Conservation (phyloP, 306 rosid genomes). For the Cucurbita pepo region DNA sequence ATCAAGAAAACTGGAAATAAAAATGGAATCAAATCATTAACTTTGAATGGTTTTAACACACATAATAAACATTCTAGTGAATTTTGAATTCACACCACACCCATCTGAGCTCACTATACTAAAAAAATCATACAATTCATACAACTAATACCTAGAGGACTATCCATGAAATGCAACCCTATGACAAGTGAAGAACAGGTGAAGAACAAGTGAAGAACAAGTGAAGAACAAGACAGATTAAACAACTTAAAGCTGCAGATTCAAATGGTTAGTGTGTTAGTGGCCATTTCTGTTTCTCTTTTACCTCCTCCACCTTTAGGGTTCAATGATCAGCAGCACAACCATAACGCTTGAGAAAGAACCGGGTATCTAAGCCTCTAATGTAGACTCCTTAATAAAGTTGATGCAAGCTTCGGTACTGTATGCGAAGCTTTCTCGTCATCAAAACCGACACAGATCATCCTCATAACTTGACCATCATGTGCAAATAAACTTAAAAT, state of each 20-base stretch:
- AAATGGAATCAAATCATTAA: neutral
- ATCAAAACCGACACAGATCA: neutral
- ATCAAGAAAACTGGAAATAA: neutral
- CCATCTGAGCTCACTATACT: neutral
- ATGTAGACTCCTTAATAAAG: neutral
- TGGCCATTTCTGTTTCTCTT: neutral
- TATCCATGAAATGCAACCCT: neutral
- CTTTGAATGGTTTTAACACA: neutral
- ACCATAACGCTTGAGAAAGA: too few species aligned
- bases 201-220: neutral
- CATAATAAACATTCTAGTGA: neutral
- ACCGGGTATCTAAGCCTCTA: too few species aligned
- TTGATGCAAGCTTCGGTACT: neutral
- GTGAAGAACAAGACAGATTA: neutral
- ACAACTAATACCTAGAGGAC: neutral
- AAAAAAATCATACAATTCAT: neutral
- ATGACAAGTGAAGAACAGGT: neutral
- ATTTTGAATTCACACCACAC: neutral
- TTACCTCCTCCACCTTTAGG: neutral
- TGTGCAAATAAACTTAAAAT: neutral
- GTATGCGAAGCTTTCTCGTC: neutral
- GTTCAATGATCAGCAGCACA: neutral
- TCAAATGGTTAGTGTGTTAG: constrained; percentile 1
- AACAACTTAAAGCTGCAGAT: neutral
- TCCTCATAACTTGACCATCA: neutral